Conservation (phyloP, 2,329 filamentous ascomycete genomes). For the Nothomitra cinnamomea region DNA sequence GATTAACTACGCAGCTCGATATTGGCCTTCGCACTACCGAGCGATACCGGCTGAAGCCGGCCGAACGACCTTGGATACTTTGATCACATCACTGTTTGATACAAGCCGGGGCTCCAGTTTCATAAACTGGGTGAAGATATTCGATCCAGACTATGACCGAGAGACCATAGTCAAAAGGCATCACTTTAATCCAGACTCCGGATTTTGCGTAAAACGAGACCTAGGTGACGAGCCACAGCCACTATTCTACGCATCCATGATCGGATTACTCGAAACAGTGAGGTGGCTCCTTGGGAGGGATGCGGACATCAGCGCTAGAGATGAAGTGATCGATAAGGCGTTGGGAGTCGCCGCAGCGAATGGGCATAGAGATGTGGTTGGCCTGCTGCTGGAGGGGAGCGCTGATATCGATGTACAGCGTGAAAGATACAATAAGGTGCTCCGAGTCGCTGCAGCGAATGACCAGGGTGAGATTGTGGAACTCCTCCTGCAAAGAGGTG, state of each 20-base stretch:
- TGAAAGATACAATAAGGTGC: no score
- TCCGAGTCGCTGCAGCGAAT: no score
- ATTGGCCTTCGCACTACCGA: not conserved
- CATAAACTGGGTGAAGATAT: slow-evolving; percentile 1
- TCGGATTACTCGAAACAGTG: not conserved
- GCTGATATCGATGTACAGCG: no score
- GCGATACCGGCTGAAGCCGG: not conserved
- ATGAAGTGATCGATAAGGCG: no score
- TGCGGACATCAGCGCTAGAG: not conserved
- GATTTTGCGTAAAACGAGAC: no score
- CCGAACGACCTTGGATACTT: not conserved
- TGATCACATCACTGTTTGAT: not conserved
- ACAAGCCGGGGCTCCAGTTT: not conserved
- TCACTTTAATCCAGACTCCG: not conserved
- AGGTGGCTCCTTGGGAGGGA: not conserved
- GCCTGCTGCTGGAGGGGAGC: no score
- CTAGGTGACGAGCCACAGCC: no score
- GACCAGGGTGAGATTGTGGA: no score
- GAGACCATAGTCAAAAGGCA: not conserved
- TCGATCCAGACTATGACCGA: not conserved
- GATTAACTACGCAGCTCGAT: not conserved
- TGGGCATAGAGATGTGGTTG: no score
- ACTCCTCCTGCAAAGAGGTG: no score
- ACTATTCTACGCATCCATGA: slow-evolving; percentile 2
- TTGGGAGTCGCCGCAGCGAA: no score